Percentiles rank a stretch among this genome's conserved stretches.
phyloP scores from a whole-genome alignment of 2,329 filamentous ascomycete species.

The Ilyonectria mors-panacis region DNA sequence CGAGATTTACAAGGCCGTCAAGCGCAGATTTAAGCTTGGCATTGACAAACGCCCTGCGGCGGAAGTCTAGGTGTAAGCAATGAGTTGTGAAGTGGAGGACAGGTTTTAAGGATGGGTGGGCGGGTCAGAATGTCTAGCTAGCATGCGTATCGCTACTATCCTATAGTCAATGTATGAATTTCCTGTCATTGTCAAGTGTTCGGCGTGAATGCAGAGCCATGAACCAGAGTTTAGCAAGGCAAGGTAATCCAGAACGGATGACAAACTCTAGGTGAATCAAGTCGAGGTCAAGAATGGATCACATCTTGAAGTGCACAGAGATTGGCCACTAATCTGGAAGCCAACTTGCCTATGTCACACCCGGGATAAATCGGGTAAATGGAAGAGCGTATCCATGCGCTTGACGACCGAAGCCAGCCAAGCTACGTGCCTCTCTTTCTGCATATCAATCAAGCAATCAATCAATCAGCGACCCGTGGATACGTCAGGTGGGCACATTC shows the following conservation, averaged over 20 bases:
- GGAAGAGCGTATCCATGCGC: not conserved
- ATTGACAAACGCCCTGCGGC: conserved; percentile 43
- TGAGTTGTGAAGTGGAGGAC: conserved; percentile 36
- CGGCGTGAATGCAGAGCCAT: not conserved
- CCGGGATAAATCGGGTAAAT: conserved; percentile 1
- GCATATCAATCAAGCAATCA: not conserved
- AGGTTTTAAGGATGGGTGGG: conserved; percentile 51
- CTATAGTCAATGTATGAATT: conserved; percentile 47
- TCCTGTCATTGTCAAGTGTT: conserved; percentile 40
- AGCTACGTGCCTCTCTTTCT: not conserved
- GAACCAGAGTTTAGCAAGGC: no score
- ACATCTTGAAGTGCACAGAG: not conserved
- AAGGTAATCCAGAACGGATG: no score
- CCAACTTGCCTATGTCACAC: not conserved
- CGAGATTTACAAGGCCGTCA: conserved; percentile 79
- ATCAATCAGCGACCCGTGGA: not conserved
- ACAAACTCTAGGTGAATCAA: no score
- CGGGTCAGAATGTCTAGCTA: conserved; percentile 45
- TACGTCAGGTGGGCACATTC: not conserved
- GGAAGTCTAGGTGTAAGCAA: conserved; percentile 40
- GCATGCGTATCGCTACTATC: conserved; percentile 50
- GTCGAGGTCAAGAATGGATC: not conserved
- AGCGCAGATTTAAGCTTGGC: conserved; percentile 64
- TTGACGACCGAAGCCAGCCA: not conserved
- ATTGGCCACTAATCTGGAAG: not conserved